A percentile compares a stretch with the other conserved stretches of the same genome.
Conservation (phyloP, 352 stramenopile genomes). For the Globisporangium apiculatum region DNA sequence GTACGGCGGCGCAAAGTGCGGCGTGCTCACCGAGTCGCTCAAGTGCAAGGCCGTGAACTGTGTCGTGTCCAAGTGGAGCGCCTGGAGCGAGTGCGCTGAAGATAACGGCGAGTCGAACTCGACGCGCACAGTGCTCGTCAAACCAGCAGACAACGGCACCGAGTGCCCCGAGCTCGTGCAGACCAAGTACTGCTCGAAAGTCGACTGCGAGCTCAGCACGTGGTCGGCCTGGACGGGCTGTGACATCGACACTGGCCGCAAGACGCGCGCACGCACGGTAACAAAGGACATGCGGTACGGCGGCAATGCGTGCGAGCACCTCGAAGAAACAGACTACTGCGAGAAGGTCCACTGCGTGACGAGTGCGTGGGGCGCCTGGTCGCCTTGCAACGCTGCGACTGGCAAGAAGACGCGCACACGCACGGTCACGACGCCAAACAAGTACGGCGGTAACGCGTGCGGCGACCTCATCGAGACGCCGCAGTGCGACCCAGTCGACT, state of each 20-base stretch:
- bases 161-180: slow-evolving; percentile 39
- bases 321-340: slow-evolving; percentile 28
- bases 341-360: slow-evolving; percentile 24
- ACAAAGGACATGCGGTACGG: slow-evolving; percentile 5
- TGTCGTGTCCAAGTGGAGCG: slow-evolving; percentile 41
- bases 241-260: slow-evolving; percentile 15
- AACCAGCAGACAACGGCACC: slow-evolving; percentile 25
- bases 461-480: slow-evolving; percentile 13
- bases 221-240: slow-evolving; percentile 23
- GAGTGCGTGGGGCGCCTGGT: slow-evolving; percentile 30
- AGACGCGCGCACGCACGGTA: slow-evolving; percentile 15
- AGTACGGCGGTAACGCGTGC: slow-evolving; percentile 19
- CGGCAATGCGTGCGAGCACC: slow-evolving; percentile 7
- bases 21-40: slow-evolving; percentile 34
- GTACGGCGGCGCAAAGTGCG: slow-evolving; percentile 32
- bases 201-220: slow-evolving; percentile 38
- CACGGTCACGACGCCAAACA: slow-evolving; percentile 9
- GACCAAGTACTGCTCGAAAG: slow-evolving; percentile 25
- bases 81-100: slow-evolving; percentile 25
- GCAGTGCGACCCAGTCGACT: slow-evolving; percentile 31
- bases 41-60: slow-evolving; percentile 50
- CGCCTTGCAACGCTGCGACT: slow-evolving; percentile 29
- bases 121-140: slow-evolving; percentile 26
- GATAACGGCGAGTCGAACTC: slow-evolving; percentile 27
- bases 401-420: slow-evolving; percentile 38